phyloP scores from a whole-genome alignment of 306 rosid species.

The Begonia fuchsioides region DNA sequence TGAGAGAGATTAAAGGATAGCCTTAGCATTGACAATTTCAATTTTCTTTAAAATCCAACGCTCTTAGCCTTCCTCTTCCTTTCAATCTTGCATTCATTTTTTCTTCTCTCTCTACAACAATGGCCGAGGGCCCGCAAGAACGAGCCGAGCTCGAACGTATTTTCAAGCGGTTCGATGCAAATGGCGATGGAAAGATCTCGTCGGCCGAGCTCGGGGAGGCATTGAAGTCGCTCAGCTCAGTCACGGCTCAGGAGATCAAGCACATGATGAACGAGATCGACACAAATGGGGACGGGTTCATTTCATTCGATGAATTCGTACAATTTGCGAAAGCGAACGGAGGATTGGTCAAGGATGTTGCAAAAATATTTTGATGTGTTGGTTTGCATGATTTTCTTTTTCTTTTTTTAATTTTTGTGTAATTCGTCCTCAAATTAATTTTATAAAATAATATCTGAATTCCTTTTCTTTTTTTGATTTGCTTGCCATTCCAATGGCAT shows the following conservation, averaged over 20 bases:
- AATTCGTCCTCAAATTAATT: too few relatives aligned
- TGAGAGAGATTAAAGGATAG: constrained; percentile 23
- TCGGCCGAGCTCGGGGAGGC: constrained; percentile 57
- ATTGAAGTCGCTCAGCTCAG: constrained; percentile 41
- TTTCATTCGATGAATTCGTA: constrained; percentile 44
- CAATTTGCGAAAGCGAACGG: constrained; percentile 45
- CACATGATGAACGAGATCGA: constrained; percentile 72
- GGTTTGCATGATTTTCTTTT: not conserved
- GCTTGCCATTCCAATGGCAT: too few relatives aligned
- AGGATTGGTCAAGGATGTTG: constrained; percentile 54
- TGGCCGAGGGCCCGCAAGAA: constrained; percentile 29
- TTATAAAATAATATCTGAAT: too few relatives aligned
- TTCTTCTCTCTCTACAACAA: constrained; percentile 18
- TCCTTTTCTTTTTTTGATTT: too few relatives aligned
- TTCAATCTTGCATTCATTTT: not conserved
- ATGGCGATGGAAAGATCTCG: constrained; percentile 62
- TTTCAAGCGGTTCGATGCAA: constrained; percentile 51
- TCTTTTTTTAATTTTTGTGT: not conserved
- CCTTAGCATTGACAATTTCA: constrained; percentile 13
- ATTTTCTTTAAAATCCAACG: constrained; percentile 16
- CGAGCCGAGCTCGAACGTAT: constrained; percentile 39
- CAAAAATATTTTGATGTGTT: constrained; percentile 37
- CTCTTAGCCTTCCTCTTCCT: constrained; percentile 4
- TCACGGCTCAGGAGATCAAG: constrained; percentile 35
- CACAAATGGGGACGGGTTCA: constrained; percentile 53